phyloP scores from a whole-genome alignment of 805 yeast genomes.

The Barnettozyma salicaria region DNA sequence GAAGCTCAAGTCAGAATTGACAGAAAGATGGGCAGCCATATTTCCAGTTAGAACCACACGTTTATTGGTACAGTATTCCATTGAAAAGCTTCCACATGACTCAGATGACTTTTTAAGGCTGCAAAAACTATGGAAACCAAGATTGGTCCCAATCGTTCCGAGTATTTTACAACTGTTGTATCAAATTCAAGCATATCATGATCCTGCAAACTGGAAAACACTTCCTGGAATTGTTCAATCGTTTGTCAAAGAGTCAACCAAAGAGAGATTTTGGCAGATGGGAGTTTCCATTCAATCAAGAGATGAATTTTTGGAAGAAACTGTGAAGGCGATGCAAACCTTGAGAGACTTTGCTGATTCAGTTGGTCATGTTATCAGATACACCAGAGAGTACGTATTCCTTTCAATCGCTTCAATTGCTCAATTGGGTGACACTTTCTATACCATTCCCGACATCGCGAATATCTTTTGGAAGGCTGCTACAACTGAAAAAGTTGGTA shows the following conservation, averaged over 20 bases:
- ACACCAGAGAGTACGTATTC: slow-evolving; percentile 93
- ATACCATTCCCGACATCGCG: slow-evolving; percentile 80
- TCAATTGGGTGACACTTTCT: slow-evolving; percentile 82
- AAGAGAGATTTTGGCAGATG: slow-evolving; percentile 97
- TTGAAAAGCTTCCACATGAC: slow-evolving; percentile 80
- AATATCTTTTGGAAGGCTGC: slow-evolving; percentile 74
- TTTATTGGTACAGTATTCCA: slow-evolving; percentile 89
- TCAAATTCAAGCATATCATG: slow-evolving; percentile 91
- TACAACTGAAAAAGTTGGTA: slow-evolving; percentile 67
- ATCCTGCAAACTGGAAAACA: slow-evolving; percentile 85
- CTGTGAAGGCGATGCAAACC: slow-evolving; percentile 88
- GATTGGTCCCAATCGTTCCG: slow-evolving; percentile 87
- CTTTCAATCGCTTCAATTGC: slow-evolving; percentile 85
- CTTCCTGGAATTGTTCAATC: slow-evolving; percentile 86
- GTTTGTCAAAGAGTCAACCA: slow-evolving; percentile 82
- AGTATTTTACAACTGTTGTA: slow-evolving; percentile 80
- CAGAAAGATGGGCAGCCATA: slow-evolving; percentile 87
- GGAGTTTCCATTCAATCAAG: slow-evolving; percentile 93
- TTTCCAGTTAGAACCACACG: slow-evolving; percentile 96
- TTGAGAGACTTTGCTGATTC: slow-evolving; percentile 95
- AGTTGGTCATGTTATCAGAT: slow-evolving; percentile 91
- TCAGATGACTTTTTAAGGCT: slow-evolving; percentile 64
- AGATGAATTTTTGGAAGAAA: slow-evolving; percentile 91
- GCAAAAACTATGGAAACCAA: slow-evolving; percentile 82
- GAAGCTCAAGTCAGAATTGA: slow-evolving; percentile 64